Evolutionary conservation across 2,329 filamentous ascomycete species (phyloP), one percentile per base, ranked within the genome.

Genomic region (Salinomyces thailandicus): DNA sequence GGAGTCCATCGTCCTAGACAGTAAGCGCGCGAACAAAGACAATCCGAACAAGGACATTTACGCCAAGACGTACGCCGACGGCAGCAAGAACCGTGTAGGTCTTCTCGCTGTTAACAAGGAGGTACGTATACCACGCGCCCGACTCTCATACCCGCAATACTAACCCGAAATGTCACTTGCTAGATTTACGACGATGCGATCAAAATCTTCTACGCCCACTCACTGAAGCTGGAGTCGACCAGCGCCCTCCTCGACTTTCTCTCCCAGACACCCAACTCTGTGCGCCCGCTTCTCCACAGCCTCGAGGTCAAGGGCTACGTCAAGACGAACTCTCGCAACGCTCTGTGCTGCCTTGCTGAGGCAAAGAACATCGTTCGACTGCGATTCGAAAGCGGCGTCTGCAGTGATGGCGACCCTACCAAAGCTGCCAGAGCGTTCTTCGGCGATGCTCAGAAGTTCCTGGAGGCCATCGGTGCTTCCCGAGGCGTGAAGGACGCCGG

Each of bases 371-470:
- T 63, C 2, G 12, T 42, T 9, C 37, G 36, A 15, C 24, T 63
- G 27, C 42, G 42, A 39, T 51, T 63, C 40, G 43, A 48, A 4
- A 17, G 12, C 7, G 53, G 52, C 22, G 49, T 61, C 18, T 26
- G n/a, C 22, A 18, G 31, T 20, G 54, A 55, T 14, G 44, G 36
- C 22, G 54, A 55, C 18, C 52, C 57, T 0, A 40, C 36, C 16
- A 61, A 57, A 35, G 53, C 57, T 2, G 56, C 57, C 24, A 57
- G 55, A 38, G 31, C 40, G 5, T 56, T 63, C 47, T 54, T 50
- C 48, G 46, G 47, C 24, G 58, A 62, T 20, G 51, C 52, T 15
- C 49, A 48, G 33, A 52, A 54, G 20, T 52, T 58, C 19, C 43
- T 58, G 7, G 44, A 51, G 26, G 38, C 46, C 2, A 36, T 55